Conservation (phyloP, 768 basidiomycete genomes). For the Pisolithus albus region DNA sequence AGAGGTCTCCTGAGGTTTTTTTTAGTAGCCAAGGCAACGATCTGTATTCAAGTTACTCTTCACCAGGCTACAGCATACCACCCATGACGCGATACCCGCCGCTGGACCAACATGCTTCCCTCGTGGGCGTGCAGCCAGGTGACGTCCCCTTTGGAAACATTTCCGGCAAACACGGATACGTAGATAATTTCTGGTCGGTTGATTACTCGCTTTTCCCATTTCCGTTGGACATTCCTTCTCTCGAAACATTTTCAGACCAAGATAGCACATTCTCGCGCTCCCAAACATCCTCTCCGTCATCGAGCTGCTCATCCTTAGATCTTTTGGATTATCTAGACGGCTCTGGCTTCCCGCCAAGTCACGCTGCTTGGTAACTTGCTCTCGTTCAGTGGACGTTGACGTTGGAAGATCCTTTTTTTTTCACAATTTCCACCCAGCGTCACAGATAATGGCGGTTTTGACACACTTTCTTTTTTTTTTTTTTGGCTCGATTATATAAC, state of each 20-base stretch:
- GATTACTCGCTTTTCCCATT: slow-evolving; percentile 5
- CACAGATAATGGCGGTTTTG: background rate
- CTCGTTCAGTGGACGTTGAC: slow-evolving; percentile 15
- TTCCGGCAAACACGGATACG: slow-evolving; percentile 1
- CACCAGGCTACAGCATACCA: slow-evolving; percentile 1
- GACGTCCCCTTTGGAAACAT: slow-evolving; percentile 1
- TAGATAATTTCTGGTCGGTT: slow-evolving; percentile 2
- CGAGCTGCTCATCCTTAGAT: slow-evolving; percentile 17
- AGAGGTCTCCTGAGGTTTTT: slow-evolving; percentile 4
- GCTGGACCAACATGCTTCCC: slow-evolving; percentile 3
- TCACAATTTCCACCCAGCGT: background rate
- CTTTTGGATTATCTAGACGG: slow-evolving; percentile 6
- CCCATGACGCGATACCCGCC: background rate
- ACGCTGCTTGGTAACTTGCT: slow-evolving; percentile 8
- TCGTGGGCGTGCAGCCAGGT: background rate
- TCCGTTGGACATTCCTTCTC: slow-evolving; percentile 6
- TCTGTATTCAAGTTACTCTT: background rate
- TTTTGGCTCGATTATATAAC: no score
- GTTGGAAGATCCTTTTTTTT: background rate
- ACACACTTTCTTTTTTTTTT: no score
- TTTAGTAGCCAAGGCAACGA: slow-evolving; percentile 3
- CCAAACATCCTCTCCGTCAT: slow-evolving; percentile 18
- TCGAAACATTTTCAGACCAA: slow-evolving; percentile 12
- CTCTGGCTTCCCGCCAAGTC: slow-evolving; percentile 4
- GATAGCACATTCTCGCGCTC: slow-evolving; percentile 13